These are phyloP conservation scores for Candida bentonensis DNA, from an alignment of 805 yeast genomes.

Conservation along the genomic window DNA sequence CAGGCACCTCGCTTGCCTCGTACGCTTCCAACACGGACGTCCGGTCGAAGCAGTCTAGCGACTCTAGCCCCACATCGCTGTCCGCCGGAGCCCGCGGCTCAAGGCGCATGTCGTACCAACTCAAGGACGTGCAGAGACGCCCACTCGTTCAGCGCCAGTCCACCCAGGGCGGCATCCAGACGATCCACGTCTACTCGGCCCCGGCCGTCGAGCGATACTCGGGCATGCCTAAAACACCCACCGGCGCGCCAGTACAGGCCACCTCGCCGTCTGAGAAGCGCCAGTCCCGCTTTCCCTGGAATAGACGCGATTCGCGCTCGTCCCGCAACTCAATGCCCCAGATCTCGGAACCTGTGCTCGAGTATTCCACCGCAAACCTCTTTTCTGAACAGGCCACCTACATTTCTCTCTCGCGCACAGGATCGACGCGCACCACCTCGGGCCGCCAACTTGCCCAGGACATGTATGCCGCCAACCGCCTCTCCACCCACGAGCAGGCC, in stretches of 20 bases:
- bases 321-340: conserved; percentile 4
- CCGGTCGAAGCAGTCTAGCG: background rate
- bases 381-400: conserved; percentile 2
- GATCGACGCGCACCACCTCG: background rate
- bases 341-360: conserved; percentile 14
- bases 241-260: background rate
- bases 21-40: background rate
- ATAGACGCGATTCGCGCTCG: background rate
- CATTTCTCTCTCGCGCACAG: background rate
- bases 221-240: background rate
- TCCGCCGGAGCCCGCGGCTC: background rate
- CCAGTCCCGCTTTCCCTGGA: background rate
- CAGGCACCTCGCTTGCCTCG: background rate
- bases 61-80: no score
- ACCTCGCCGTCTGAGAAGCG: background rate
- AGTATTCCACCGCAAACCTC: conserved; percentile 13
- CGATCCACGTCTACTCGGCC: background rate
- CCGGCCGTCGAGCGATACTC: background rate
- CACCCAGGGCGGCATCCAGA: background rate
- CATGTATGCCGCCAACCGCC: background rate
- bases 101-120: background rate
- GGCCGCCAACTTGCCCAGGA: conserved; percentile 2
- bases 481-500: background rate
- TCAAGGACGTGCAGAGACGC: background rate
- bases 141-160: background rate